Conservation (phyloP, 169 alveolate species). For the Plasmodium blacklocki region DNA sequence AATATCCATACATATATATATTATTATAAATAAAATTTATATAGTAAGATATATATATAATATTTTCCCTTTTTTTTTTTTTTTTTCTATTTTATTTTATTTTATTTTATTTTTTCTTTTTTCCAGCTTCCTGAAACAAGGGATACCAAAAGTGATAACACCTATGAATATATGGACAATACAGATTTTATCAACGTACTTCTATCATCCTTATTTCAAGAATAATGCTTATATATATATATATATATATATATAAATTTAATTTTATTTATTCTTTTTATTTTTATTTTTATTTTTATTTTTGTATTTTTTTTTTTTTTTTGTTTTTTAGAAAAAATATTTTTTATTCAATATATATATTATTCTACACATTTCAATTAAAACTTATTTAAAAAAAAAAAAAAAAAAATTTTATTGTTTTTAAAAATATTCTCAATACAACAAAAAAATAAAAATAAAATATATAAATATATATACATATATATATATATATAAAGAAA, state of each 20-base stretch:
- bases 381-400: background rate
- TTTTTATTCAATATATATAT: too few species aligned
- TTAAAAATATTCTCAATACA: background rate
- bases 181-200: conserved; percentile 63
- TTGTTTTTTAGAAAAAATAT: background rate
- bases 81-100: too few species aligned
- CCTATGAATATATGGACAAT: conserved; percentile 58
- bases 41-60: background rate
- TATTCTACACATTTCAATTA: background rate
- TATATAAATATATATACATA: too few species aligned
- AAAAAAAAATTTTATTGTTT: background rate
- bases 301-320: background rate
- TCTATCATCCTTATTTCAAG: conserved; percentile 67
- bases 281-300: background rate
- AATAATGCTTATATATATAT: conserved; percentile 30
- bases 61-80: too few species aligned
- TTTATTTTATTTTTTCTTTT: background rate
- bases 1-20: background rate
- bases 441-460: too few species aligned
- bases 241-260: background rate
- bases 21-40: too few species aligned
- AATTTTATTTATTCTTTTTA: conserved; percentile 7
- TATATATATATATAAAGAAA: too few species aligned
- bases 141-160: conserved; percentile 23
- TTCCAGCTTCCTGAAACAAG: conserved; percentile 63